Conservation (phyloP, 768 basidiomycete genomes). For the Amanita thiersii region DNA sequence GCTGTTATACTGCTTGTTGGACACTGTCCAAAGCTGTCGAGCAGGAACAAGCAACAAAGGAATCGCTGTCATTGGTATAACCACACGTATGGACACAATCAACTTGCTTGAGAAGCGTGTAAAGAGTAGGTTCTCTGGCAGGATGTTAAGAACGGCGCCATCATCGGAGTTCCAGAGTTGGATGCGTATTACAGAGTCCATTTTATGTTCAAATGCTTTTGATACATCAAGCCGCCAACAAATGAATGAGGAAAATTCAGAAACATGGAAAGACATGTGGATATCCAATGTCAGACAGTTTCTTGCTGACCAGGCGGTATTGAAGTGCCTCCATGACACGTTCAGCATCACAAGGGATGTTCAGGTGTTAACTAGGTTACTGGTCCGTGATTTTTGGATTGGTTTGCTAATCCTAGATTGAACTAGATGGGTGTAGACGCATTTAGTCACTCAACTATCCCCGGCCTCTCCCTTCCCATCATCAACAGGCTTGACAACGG, state of each 20-base stretch:
- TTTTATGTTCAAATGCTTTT: constrained; percentile 35
- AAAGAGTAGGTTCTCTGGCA: constrained; percentile 93
- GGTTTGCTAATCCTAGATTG: neutral
- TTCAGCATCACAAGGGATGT: constrained; percentile 56
- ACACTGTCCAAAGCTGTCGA: constrained; percentile 84
- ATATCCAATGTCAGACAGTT: constrained; percentile 45
- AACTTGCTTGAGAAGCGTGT: constrained; percentile 92
- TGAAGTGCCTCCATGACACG: constrained; percentile 43
- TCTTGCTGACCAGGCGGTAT: constrained; percentile 38
- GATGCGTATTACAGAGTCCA: constrained; percentile 35
- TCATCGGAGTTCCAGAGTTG: constrained; percentile 43
- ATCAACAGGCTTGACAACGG: constrained; percentile 29
- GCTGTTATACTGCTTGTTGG: constrained; percentile 89
- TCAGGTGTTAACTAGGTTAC: constrained; percentile 44
- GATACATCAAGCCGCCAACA: constrained; percentile 14
- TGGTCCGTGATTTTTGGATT: constrained; percentile 36
- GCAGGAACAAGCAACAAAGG: constrained; percentile 53
- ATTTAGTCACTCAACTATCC: constrained; percentile 36
- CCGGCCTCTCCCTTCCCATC: constrained; percentile 48
- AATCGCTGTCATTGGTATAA: constrained; percentile 80
- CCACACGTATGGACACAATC: constrained; percentile 81
- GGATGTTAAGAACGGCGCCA: constrained; percentile 73
- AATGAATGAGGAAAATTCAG: constrained; percentile 14
- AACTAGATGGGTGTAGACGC: constrained; percentile 25
- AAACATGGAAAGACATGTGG: constrained; percentile 62